Conservation (phyloP, 805 yeast species). For the Lipomyces orientalis region DNA sequence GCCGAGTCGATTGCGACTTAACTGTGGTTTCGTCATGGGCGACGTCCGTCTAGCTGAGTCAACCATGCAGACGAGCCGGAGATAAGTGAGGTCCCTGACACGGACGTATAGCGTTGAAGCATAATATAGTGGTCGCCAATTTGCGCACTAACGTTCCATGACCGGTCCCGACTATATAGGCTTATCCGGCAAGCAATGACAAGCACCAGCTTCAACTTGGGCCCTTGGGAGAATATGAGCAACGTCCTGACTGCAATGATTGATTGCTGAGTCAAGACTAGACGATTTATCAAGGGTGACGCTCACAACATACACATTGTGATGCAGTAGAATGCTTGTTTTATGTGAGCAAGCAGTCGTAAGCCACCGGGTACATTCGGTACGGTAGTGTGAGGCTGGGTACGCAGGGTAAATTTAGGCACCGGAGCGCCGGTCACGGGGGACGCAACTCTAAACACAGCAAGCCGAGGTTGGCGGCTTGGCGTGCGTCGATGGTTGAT, state of each 20-base stretch:
- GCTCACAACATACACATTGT: neutral
- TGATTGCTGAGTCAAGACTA: neutral
- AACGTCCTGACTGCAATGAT: neutral
- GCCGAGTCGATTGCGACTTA: too few species aligned
- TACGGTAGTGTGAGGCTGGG: neutral
- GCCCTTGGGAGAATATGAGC: neutral
- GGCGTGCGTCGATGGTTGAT: conserved; percentile 1
- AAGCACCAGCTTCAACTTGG: neutral
- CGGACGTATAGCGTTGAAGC: too few species aligned
- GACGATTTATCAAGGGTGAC: neutral
- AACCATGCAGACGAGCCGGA: too few species aligned
- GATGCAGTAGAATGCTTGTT: neutral
- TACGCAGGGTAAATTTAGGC: neutral
- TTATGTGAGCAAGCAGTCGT: too few species aligned
- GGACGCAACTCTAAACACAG: neutral
- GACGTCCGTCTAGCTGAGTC: too few species aligned
- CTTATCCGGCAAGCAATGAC: neutral
- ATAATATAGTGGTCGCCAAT: too few species aligned
- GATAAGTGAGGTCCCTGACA: too few species aligned
- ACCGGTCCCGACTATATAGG: neutral
- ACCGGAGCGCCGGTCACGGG: neutral
- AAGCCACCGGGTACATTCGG: neutral
- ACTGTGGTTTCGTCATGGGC: too few species aligned
- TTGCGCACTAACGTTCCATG: too few species aligned
- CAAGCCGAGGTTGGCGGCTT: conserved; percentile 3